Percentiles rank a stretch among this genome's conserved stretches.
phyloP scores from a whole-genome alignment of 805 yeast species.

The Lipomyces yamadae region DNA sequence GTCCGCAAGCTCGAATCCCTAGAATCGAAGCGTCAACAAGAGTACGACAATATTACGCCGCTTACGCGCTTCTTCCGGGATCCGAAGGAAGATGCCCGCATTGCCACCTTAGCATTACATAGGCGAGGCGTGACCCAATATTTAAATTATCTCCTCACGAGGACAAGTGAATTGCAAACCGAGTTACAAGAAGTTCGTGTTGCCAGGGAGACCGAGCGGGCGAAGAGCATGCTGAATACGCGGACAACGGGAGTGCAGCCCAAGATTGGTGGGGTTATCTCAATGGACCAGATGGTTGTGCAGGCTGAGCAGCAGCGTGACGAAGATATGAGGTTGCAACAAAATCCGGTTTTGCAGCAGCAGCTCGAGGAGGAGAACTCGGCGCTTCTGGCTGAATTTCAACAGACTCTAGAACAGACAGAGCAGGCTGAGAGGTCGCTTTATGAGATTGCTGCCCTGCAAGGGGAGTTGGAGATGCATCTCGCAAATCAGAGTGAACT shows the following conservation, averaged over 20 bases:
- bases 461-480: conserved; percentile 74
- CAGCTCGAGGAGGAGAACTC: conserved; percentile 46
- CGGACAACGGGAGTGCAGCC: conserved; percentile 6
- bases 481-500: conserved; percentile 72
- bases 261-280: not conserved
- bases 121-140: conserved; percentile 48
- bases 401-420: conserved; percentile 47
- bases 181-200: conserved; percentile 47
- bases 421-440: conserved; percentile 49
- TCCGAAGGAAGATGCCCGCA: conserved; percentile 7
- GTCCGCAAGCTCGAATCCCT: conserved; percentile 42
- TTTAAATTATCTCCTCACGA: conserved; percentile 44
- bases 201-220: conserved; percentile 41
- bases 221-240: conserved; percentile 34
- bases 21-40: conserved; percentile 30
- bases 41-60: not conserved
- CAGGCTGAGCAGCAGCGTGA: conserved; percentile 1
- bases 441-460: conserved; percentile 71
- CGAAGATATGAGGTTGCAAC: not conserved
- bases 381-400: conserved; percentile 47
- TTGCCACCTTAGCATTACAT: conserved; percentile 43
- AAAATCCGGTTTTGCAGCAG: conserved; percentile 38
- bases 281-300: conserved; percentile 12
- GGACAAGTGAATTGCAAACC: conserved; percentile 44
- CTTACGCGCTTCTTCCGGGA: conserved; percentile 7